Conservation (phyloP, 208 protist species). For the Trypanosoma congolense region DNA sequence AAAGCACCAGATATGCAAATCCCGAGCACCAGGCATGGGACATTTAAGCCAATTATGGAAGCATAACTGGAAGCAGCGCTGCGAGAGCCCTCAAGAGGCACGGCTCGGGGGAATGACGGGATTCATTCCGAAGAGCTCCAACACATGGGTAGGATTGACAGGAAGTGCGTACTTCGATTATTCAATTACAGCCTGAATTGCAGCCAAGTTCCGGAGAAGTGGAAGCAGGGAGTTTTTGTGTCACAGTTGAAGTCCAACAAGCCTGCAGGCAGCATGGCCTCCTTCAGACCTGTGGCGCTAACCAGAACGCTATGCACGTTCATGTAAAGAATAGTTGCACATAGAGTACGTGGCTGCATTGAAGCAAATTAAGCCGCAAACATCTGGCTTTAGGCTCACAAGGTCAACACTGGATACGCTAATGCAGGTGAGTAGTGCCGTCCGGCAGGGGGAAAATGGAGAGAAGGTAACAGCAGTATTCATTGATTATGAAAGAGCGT, state of each 20-base stretch:
- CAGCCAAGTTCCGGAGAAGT: conserved; percentile 9
- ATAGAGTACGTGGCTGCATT: no score
- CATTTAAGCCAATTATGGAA: not conserved
- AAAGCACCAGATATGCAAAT: not conserved
- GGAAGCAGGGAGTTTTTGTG: conserved; percentile 24
- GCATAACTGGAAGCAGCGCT: conserved; percentile 1
- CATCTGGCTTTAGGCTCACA: conserved; percentile 17
- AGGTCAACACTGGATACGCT: conserved; percentile 21
- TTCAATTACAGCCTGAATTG: conserved; percentile 21
- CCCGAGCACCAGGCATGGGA: not conserved
- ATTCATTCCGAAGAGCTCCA: conserved; percentile 2
- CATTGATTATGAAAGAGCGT: conserved; percentile 27
- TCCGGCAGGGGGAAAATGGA: not conserved
- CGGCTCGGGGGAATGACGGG: not conserved
- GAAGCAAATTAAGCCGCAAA: conserved; percentile 15
- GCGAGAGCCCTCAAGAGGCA: not conserved
- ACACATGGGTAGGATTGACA: not conserved
- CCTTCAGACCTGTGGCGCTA: conserved; percentile 28
- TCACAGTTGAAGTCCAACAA: conserved; percentile 25
- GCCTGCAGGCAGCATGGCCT: conserved; percentile 3
- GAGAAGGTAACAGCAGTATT: conserved; percentile 17
- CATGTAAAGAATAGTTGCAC: no score
- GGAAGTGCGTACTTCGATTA: conserved; percentile 2
- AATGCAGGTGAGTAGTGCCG: conserved; percentile 2
- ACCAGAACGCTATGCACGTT: not conserved